Base-by-base conservation (phyloP, 2,329 filamentous ascomycete genomes). In the Blumeria graminis region DNA sequence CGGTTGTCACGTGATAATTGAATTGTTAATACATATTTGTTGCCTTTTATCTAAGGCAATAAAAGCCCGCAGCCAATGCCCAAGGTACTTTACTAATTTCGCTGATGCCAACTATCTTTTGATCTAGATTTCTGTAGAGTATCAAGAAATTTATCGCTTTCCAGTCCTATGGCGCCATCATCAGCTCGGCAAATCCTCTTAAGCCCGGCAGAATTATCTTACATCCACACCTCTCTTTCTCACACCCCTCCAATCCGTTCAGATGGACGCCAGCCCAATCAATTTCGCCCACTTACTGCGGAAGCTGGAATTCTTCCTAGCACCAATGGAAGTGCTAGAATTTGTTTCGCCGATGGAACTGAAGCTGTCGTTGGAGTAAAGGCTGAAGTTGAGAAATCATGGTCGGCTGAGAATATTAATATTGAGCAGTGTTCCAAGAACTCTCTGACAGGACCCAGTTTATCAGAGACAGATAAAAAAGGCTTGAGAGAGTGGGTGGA, bases 291-390 rank as follows among this genome's bases (percentile, higher is more conserved):
- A 0, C 73, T 98, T 57, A 80, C 84, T 16, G 92, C 92, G 58
- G 92, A 98, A 72, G 88, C 85, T 56, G 85, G 86, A 57, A 86
- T 96, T 57, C 76, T 98, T 0, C 89, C 92, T 0, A 81, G 82
- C 51, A 84, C 90, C 14, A 94, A 96, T 66, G 92, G 92, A 59
- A 93, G 86, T 69, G 90, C 92, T 58, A 80, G 93, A 36, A 84
- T 98, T 51, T 94, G 90, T 62, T 93, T 96, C 67, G 81, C 88
- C 3, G 92, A 98, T 68, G 92, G 92, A 55, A 94, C 88, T 1
- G 92, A 98, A 69, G 92, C 92, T 6, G 83, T 98, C 59, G 92
- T 95, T 6, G 92, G 92, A 50, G 82, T 95, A 59, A 98, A 96
- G 71, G 88, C 86, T 0, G 90, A 96, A 70, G 86, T 96, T 3